A percentile compares a stretch with the other conserved stretches of the same genome.
phyloP scores from a whole-genome alignment of 2,329 filamentous ascomycete genomes.

The Lecanosticta acicola region DNA sequence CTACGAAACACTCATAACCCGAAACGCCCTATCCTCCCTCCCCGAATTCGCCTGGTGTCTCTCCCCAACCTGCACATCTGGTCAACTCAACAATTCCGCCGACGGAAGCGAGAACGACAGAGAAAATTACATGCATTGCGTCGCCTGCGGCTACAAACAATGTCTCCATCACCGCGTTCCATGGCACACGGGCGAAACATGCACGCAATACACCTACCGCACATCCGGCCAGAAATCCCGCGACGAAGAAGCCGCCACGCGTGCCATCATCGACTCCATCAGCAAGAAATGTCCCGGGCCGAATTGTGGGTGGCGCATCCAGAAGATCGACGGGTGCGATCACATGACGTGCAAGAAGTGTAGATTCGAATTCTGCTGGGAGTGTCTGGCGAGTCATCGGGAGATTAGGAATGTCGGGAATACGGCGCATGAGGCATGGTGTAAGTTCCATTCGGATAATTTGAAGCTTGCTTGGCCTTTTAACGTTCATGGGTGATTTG shows the following conservation, averaged over 20 bases:
- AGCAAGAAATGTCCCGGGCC: slow-evolving; percentile 36
- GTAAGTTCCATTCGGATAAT: slow-evolving; percentile 29
- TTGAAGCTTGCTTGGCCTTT: slow-evolving; percentile 29
- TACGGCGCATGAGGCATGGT: slow-evolving; percentile 24
- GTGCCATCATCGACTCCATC: slow-evolving; percentile 28
- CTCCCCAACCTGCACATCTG: slow-evolving; percentile 44
- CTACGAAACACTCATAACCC: slow-evolving; percentile 44
- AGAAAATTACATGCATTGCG: slow-evolving; percentile 38
- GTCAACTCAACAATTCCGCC: slow-evolving; percentile 44
- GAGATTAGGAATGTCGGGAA: slow-evolving; percentile 28
- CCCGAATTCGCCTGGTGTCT: slow-evolving; percentile 52
- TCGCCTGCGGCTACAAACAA: slow-evolving; percentile 32
- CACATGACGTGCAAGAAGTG: slow-evolving; percentile 37
- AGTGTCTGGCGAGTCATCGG: slow-evolving; percentile 26
- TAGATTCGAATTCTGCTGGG: slow-evolving; percentile 38
- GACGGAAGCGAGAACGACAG: background rate
- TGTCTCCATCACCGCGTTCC: slow-evolving; percentile 33
- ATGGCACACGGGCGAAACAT: slow-evolving; percentile 40
- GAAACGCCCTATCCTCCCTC: slow-evolving; percentile 40
- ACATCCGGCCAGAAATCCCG: slow-evolving; percentile 20
- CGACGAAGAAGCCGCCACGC: slow-evolving; percentile 23
- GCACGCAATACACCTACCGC: slow-evolving; percentile 36
- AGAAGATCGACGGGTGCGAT: slow-evolving; percentile 40
- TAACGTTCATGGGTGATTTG: slow-evolving; percentile 42
- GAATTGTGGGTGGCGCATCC: slow-evolving; percentile 35